phyloP scores from a whole-genome alignment of 331 rosid genomes.

The Pyrus hybrid region DNA sequence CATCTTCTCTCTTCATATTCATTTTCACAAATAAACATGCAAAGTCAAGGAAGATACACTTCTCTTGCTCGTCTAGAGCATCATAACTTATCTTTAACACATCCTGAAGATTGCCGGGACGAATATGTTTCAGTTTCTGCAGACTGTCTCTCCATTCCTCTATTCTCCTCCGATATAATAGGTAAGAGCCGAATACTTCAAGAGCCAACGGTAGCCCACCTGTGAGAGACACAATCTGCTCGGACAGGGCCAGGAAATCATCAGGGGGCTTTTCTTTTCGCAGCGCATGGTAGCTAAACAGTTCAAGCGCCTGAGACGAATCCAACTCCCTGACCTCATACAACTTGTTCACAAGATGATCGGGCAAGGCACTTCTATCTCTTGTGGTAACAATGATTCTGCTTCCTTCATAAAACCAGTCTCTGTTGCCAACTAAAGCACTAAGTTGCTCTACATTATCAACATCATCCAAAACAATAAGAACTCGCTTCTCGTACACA shows the following conservation, averaged over 20 bases:
- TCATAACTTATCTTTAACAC: constrained; percentile 48
- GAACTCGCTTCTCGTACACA: constrained; percentile 18
- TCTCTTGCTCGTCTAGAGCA: constrained; percentile 33
- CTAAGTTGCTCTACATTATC: constrained; percentile 23
- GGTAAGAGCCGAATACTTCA: constrained; percentile 54
- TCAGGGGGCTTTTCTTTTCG: constrained; percentile 16
- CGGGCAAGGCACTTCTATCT: constrained; percentile 11
- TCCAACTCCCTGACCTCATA: constrained; percentile 49
- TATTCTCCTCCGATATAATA: constrained; percentile 33
- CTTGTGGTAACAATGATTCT: constrained; percentile 48
- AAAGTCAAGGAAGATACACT: constrained; percentile 53
- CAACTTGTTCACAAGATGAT: constrained; percentile 5
- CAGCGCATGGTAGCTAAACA: constrained; percentile 54
- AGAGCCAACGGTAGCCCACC: constrained; percentile 61
- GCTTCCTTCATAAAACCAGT: constrained; percentile 56
- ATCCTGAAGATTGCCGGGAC: constrained; percentile 35
- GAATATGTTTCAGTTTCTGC: constrained; percentile 31
- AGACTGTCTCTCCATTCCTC: constrained; percentile 45
- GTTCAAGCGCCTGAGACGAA: constrained; percentile 24
- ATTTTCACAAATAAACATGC: constrained; percentile 44
- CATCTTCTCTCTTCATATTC: constrained; percentile 37
- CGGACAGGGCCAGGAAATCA: constrained; percentile 19
- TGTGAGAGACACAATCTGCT: constrained; percentile 43
- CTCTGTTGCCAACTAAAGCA: constrained; percentile 18
- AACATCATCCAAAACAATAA: constrained; percentile 49